Evolutionary conservation across 139 green algal genomes (phyloP).

Genomic region (Deuterostichococcus epilithicus): DNA sequence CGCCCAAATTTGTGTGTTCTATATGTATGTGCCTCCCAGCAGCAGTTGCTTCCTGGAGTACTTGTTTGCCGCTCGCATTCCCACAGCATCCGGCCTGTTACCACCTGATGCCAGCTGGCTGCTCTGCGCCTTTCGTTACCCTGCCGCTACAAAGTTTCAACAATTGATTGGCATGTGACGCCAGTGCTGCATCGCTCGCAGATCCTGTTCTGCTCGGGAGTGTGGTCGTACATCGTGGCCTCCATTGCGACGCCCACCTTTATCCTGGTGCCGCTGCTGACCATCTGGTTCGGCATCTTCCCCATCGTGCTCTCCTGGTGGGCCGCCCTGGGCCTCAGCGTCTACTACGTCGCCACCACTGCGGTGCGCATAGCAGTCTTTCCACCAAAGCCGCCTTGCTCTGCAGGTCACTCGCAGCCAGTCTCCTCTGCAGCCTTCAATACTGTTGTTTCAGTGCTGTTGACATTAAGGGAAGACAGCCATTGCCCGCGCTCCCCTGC

Average conservation of each 20-base stretch:
- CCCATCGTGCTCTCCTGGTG: constrained; percentile 59
- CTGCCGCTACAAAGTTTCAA: too few relatives aligned
- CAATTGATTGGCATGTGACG: too few relatives aligned
- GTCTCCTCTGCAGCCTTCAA: not conserved
- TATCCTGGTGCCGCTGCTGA: constrained; percentile 27
- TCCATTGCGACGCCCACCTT: constrained; percentile 26
- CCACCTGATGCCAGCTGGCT: too few relatives aligned
- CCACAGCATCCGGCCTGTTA: too few relatives aligned
- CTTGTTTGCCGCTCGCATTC: too few relatives aligned
- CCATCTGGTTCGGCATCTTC: constrained; percentile 55
- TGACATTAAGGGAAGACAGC: too few relatives aligned
- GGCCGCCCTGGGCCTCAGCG: constrained; percentile 47
- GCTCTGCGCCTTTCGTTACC: too few relatives aligned
- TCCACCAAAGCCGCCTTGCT: not conserved
- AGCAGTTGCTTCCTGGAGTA: too few relatives aligned
- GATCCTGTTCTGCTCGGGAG: constrained; percentile 32
- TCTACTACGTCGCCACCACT: constrained; percentile 49
- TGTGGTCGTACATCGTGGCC: constrained; percentile 40
- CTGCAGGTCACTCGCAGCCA: not conserved
- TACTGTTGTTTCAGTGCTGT: not conserved
- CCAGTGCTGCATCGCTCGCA: too few relatives aligned
- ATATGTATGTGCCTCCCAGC: too few relatives aligned
- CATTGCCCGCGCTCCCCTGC: too few relatives aligned
- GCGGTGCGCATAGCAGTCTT: not conserved
- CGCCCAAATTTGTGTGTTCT: too few relatives aligned